Conservation (phyloP, 495 filamentous ascomycete genomes). For the Daldinia decipiens region DNA sequence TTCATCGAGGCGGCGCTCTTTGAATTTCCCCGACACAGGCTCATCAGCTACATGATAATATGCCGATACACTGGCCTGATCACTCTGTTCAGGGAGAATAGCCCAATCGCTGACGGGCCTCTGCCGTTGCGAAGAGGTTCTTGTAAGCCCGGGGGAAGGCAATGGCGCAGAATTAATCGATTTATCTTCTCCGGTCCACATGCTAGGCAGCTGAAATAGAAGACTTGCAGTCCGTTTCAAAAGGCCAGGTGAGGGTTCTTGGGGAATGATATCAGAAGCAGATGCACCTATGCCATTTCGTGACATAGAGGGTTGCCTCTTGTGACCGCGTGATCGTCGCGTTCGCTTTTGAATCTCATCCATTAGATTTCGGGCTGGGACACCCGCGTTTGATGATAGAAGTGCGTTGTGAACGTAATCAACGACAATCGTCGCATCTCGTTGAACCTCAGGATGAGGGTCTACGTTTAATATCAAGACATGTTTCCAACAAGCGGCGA, state of each 20-base stretch:
- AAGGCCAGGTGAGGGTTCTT: constrained; percentile 58
- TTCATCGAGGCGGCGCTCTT: constrained; percentile 65
- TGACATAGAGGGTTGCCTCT: constrained; percentile 55
- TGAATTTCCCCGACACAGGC: constrained; percentile 78
- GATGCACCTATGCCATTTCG: constrained; percentile 54
- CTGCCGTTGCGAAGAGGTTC: constrained; percentile 54
- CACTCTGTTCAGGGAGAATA: constrained; percentile 79
- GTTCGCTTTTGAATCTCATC: constrained; percentile 77
- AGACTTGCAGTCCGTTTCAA: constrained; percentile 65
- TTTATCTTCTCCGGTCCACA: constrained; percentile 63
- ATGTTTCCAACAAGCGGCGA: constrained; percentile 93
- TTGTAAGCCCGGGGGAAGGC: constrained; percentile 52
- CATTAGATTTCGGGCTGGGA: constrained; percentile 74
- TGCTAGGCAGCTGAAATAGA: constrained; percentile 57
- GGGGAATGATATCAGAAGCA: constrained; percentile 52
- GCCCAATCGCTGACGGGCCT: constrained; percentile 72
- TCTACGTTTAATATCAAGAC: constrained; percentile 89
- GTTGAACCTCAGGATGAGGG: constrained; percentile 91
- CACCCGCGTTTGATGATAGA: constrained; percentile 77
- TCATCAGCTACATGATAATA: constrained; percentile 80
- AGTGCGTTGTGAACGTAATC: constrained; percentile 84
- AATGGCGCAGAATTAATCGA: constrained; percentile 45
- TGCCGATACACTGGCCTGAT: constrained; percentile 71
- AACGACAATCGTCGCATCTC: constrained; percentile 80
- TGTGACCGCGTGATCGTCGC: constrained; percentile 59